Percentiles rank a stretch among this genome's conserved stretches.
Conservation (phyloP, 805 yeast species). For the Candida tammaniensis region DNA sequence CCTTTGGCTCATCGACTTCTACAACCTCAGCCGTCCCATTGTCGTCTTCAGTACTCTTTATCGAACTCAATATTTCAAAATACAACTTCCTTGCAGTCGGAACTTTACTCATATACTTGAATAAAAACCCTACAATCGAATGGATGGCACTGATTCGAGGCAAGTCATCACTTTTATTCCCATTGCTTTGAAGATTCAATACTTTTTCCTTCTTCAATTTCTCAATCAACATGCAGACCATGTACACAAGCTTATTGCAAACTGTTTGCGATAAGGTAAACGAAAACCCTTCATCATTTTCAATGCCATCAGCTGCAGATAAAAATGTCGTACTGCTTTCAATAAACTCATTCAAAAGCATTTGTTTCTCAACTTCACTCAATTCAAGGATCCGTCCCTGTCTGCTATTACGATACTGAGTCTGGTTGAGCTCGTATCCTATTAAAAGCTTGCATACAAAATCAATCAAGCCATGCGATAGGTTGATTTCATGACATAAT, state of each 20-base stretch:
- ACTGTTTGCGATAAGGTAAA: constrained; percentile 29
- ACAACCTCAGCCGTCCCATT: background rate
- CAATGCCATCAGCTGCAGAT: constrained; percentile 30
- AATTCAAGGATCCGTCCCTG: constrained; percentile 48
- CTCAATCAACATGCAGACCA: constrained; percentile 60
- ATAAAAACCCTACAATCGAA: constrained; percentile 7
- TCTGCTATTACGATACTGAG: constrained; percentile 48
- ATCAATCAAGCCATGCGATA: constrained; percentile 54
- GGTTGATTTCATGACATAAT: constrained; percentile 54
- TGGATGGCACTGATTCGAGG: constrained; percentile 1
- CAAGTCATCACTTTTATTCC: background rate
- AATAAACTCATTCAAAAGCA: constrained; percentile 70
- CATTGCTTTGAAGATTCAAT: background rate
- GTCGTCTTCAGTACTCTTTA: no score
- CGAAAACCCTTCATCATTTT: constrained; percentile 25
- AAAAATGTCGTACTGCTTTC: constrained; percentile 43
- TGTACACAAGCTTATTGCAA: constrained; percentile 43
- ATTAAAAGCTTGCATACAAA: constrained; percentile 61
- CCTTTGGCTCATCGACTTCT: background rate
- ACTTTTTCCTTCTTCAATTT: constrained; percentile 2
- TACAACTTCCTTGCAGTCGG: constrained; percentile 11
- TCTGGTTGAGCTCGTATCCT: constrained; percentile 34
- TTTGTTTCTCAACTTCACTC: constrained; percentile 58
- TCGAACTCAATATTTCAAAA: constrained; percentile 6
- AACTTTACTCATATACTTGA: constrained; percentile 10